A percentile compares a stretch with the other conserved stretches of the same genome.
Evolutionary conservation across 441 rosid genomes (phyloP).

Genomic region (Theobroma grandiflorum): DNA sequence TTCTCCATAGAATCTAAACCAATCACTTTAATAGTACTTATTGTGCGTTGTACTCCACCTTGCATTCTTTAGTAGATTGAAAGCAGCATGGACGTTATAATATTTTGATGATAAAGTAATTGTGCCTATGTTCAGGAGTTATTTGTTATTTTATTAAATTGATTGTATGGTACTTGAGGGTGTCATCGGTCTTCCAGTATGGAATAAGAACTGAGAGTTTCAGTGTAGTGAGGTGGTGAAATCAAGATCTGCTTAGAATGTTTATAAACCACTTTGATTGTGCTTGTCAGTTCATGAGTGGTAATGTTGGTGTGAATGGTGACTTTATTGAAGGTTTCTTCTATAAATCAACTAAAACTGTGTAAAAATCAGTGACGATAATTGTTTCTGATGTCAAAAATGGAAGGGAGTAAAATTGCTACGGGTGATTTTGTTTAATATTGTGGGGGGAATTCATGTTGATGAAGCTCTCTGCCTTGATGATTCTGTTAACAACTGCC

Average conservation of each 20-base stretch:
- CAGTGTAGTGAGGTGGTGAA: not conserved
- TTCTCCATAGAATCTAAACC: not conserved
- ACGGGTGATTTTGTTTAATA: conserved; percentile 12
- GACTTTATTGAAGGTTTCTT: not conserved
- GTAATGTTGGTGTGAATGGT: not conserved
- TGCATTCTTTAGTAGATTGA: not conserved
- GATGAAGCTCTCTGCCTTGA: not conserved
- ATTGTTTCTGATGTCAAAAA: not conserved
- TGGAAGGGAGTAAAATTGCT: not conserved
- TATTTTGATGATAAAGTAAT: not conserved
- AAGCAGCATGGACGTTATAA: not conserved
- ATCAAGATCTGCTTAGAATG: not conserved
- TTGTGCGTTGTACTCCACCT: not conserved
- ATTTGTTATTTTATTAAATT: not conserved
- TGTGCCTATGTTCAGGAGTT: not conserved
- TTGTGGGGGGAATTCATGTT: not conserved
- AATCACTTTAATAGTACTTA: not conserved
- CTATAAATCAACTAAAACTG: conserved; percentile 2
- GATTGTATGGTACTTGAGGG: not conserved
- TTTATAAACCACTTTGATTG: not conserved
- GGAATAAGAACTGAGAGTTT: not conserved
- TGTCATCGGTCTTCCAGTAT: not conserved
- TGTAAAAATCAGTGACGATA: not conserved
- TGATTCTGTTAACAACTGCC: not conserved
- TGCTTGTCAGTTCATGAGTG: not conserved